Percentiles rank a stretch among this genome's conserved stretches.
Conservation (phyloP, 768 basidiomycete genomes). For the Naganishia vishniacii region DNA sequence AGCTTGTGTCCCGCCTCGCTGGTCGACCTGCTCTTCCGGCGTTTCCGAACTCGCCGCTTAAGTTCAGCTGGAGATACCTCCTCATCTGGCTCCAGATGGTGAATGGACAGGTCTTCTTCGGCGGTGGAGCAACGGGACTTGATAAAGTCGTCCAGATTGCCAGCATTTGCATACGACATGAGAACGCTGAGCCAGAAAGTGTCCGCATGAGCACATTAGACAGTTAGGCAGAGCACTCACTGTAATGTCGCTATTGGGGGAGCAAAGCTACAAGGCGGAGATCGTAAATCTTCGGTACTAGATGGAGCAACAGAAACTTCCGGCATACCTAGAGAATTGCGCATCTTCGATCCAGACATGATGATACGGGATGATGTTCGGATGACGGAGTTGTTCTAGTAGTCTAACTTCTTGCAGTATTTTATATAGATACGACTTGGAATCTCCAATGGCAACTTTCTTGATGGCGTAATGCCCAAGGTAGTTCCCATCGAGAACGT, state of each 20-base stretch:
- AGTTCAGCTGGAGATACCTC: slow-evolving; percentile 24
- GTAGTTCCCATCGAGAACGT: slow-evolving; percentile 78
- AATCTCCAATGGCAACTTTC: slow-evolving; percentile 90
- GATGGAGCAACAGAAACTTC: not conserved
- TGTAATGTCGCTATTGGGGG: slow-evolving; percentile 81
- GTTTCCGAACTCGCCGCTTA: slow-evolving; percentile 38
- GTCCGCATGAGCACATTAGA: not conserved
- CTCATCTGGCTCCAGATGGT: slow-evolving; percentile 28
- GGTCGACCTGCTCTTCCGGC: slow-evolving; percentile 31
- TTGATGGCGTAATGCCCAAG: slow-evolving; percentile 89
- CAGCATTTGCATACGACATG: slow-evolving; percentile 51
- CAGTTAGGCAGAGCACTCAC: slow-evolving; percentile 52
- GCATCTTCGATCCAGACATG: slow-evolving; percentile 86
- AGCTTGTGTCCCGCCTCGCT: slow-evolving; percentile 1
- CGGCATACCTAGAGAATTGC: slow-evolving; percentile 62
- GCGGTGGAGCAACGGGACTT: slow-evolving; percentile 36
- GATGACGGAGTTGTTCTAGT: slow-evolving; percentile 78
- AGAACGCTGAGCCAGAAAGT: slow-evolving; percentile 35
- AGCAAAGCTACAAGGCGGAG: slow-evolving; percentile 57
- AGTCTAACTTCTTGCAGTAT: slow-evolving; percentile 81
- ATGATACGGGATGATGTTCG: slow-evolving; percentile 91
- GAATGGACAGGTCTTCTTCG: slow-evolving; percentile 26
- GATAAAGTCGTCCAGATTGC: slow-evolving; percentile 48
- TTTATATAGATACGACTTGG: slow-evolving; percentile 73
- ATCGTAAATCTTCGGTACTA: not conserved